Evolutionary conservation across 257 asterid genomes (phyloP), one percentile per base, ranked within the genome.

Genomic region (Solanum okadae): DNA sequence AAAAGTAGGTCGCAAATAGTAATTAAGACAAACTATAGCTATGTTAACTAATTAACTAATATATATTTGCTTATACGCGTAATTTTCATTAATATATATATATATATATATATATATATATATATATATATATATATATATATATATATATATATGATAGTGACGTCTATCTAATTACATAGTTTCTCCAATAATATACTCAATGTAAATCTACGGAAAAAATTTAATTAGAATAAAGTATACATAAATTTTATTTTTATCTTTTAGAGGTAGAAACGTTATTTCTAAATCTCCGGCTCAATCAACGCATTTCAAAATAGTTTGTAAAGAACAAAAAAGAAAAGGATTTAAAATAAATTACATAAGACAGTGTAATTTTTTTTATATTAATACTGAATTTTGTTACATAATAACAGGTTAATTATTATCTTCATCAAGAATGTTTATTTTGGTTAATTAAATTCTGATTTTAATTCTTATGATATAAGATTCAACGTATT

Each of bases 141-240:
- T 35, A 35, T 35, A 35, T 35, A 35, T 35, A 35, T 34, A 34
- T 34, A 34, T 46, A 46, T 49, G 61, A 49, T 49, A 49, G 22
- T 49, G 61, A 15, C 22, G 61, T 49, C 0, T 0, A 1, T 49
- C 61, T 49, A 49, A 49, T 49, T 52, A 16, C 22, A 6, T 52
- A 52, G 23, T 16, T 16, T 49, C 61, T 49, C 61, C 22, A 52
- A 52, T 68, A 68, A 13, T 27, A 68, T 68, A 65, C 14, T 25
- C 31, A 5, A 5, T 25, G 20, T 67, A 67, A 65, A 25, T 65
- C 1, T n/a, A 25, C 3, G 0, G 0, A 9, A 0, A 9, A 20
- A 22, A 22, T 3, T 7, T 20, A 8, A 20, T 18, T 10, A 65
- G 15, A 25, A 25, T 65, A 65, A n/a, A 25, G 8, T 11, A 59